Percentiles rank a stretch among this genome's conserved stretches.
Conservation (phyloP, 306 rosid genomes). For the Dalbergia cochinchinensis region DNA sequence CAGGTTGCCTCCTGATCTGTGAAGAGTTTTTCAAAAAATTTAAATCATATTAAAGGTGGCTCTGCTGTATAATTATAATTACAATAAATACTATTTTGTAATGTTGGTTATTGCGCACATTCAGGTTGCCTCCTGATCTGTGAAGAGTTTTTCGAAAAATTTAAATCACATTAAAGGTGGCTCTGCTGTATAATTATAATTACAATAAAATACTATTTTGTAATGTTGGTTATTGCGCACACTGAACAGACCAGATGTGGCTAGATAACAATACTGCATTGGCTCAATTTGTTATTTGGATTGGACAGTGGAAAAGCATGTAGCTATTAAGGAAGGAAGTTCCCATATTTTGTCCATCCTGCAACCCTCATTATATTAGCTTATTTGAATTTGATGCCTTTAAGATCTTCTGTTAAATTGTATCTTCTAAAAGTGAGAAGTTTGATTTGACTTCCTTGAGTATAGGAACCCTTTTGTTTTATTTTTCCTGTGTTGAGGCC, state of each 20-base stretch:
- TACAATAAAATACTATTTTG: background rate
- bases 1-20: conserved; percentile 15
- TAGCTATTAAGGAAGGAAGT: background rate
- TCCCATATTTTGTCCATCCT: background rate
- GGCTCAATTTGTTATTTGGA: conserved; percentile 27
- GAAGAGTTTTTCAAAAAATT: background rate
- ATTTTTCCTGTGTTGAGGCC: background rate
- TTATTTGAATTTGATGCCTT: conserved; percentile 4
- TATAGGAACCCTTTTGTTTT: background rate
- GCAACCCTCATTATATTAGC: background rate
- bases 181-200: conserved; percentile 2
- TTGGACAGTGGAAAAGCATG: conserved; percentile 18
- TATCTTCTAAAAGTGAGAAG: background rate
- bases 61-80: conserved; percentile 7
- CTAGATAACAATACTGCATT: background rate
- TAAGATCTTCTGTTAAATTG: background rate
- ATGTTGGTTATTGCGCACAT: conserved; percentile 1
- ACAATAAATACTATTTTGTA: background rate
- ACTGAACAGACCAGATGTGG: background rate
- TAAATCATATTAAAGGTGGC: background rate
- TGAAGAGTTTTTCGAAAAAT: background rate
- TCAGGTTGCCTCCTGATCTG: conserved; percentile 16
- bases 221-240: background rate
- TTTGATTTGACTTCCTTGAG: background rate
- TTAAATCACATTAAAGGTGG: background rate